A percentile compares a stretch with the other conserved stretches of the same genome.
Evolutionary conservation across 768 basidiomycete genomes (phyloP).

Genomic region (Cystobasidium ongulense): DNA sequence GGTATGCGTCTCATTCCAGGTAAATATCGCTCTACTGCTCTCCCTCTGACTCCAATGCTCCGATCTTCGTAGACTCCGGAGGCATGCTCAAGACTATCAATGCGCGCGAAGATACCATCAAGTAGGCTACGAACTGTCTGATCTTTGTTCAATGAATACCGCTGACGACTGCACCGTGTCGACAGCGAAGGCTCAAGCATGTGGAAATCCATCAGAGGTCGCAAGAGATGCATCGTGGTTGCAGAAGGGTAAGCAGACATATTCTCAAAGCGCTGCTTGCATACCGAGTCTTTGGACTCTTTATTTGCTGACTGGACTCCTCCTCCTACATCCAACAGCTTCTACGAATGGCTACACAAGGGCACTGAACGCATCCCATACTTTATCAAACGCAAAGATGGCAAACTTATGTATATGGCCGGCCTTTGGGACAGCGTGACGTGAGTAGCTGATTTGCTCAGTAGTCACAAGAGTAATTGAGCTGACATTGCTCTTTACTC

Average conservation of each 20-base stretch:
- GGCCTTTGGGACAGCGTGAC: slow-evolving; percentile 69
- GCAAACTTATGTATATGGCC: slow-evolving; percentile 67
- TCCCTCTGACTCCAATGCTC: neutral
- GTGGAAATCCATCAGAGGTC: slow-evolving; percentile 75
- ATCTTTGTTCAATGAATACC: too few relatives aligned
- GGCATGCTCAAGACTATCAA: slow-evolving; percentile 70
- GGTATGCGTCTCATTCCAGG: neutral
- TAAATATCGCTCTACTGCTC: neutral
- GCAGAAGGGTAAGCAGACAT: slow-evolving; percentile 59
- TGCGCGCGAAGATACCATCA: slow-evolving; percentile 72
- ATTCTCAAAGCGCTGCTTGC: too few relatives aligned
- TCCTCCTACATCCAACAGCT: slow-evolving; percentile 49
- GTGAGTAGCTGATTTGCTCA: neutral
- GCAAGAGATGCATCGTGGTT: slow-evolving; percentile 74
- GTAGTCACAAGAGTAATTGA: neutral
- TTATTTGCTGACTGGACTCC: neutral
- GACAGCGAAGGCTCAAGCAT: slow-evolving; percentile 58
- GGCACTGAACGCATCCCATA: slow-evolving; percentile 68
- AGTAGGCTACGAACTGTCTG: too few relatives aligned
- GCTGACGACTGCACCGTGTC: too few relatives aligned
- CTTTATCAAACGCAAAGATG: slow-evolving; percentile 62
- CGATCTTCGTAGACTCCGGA: slow-evolving; percentile 49
- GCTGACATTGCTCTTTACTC: neutral
- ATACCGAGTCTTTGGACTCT: neutral
- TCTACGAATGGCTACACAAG: slow-evolving; percentile 90